These are phyloP conservation scores for Epichloe gansuensis DNA, from an alignment of 2,329 filamentous ascomycete genomes.

Conservation along the genomic window DNA sequence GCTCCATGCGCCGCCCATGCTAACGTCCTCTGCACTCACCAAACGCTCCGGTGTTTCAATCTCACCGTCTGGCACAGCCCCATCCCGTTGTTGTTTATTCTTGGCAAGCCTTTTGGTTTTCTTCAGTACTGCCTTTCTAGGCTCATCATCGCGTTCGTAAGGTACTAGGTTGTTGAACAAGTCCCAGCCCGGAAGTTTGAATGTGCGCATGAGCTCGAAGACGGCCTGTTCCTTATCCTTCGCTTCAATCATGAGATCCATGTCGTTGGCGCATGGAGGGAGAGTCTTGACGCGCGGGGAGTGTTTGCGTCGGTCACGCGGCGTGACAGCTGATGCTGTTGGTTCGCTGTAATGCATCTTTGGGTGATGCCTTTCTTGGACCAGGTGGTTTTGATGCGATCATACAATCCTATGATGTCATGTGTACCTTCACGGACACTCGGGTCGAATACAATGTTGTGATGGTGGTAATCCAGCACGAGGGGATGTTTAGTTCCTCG, in stretches of 20 bases:
- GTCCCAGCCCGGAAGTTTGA: conserved; percentile 70
- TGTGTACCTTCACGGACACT: conserved; percentile 68
- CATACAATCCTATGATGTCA: conserved; percentile 64
- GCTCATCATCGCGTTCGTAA: conserved; percentile 64
- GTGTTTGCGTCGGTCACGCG: conserved; percentile 71
- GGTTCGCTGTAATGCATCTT: conserved; percentile 94
- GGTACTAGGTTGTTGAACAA: conserved; percentile 67
- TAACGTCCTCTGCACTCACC: conserved; percentile 56
- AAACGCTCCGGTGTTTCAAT: conserved; percentile 26
- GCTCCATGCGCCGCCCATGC: conserved; percentile 73
- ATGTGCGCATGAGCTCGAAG: conserved; percentile 83
- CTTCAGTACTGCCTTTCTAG: conserved; percentile 29
- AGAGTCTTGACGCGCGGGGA: conserved; percentile 65
- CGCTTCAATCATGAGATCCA: conserved; percentile 98
- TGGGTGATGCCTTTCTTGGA: conserved; percentile 70
- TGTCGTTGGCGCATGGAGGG: conserved; percentile 68
- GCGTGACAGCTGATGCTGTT: conserved; percentile 50
- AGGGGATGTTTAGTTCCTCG: conserved; percentile 85
- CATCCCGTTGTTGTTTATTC: conserved; percentile 24
- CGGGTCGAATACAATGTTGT: conserved; percentile 82
- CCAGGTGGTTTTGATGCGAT: conserved; percentile 76
- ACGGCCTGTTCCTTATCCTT: conserved; percentile 98
- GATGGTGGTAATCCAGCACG: conserved; percentile 87
- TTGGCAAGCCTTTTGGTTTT: conserved; percentile 29
- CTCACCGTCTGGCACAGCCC: conserved; percentile 24